Percentiles rank a stretch among this genome's conserved stretches.
These are phyloP conservation scores for Phytophthora citrophthora DNA, from an alignment of 352 stramenopile species.

Conservation along the genomic window DNA sequence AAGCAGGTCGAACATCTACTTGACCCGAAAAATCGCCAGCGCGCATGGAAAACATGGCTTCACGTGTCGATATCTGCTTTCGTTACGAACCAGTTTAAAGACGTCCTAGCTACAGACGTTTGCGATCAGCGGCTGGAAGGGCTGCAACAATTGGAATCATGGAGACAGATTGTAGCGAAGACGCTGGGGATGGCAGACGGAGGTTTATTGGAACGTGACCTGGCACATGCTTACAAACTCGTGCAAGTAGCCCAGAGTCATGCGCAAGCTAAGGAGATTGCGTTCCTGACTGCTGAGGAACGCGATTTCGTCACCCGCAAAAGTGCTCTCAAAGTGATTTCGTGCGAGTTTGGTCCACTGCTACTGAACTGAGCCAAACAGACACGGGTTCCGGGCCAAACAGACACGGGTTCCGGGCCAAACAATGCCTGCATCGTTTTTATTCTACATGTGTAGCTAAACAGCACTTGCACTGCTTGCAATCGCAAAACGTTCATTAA, in stretches of 20 bases:
- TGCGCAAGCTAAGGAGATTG: constrained; percentile 18
- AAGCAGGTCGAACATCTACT: constrained; percentile 46
- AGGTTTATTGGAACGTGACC: constrained; percentile 31
- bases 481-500: no score
- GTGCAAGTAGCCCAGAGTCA: constrained; percentile 57
- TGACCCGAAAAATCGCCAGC: constrained; percentile 25
- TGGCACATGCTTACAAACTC: constrained; percentile 64
- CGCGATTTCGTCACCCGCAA: constrained; percentile 51
- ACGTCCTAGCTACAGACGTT: constrained; percentile 30
- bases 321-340: constrained; percentile 55
- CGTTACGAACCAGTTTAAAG: constrained; percentile 32
- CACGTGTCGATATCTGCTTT: constrained; percentile 43
- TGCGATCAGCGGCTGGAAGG: constrained; percentile 30
- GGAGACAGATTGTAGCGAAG: constrained; percentile 48
- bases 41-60: constrained; percentile 43
- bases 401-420: background rate
- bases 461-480: background rate
- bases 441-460: background rate
- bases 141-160: constrained; percentile 35
- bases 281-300: constrained; percentile 48
- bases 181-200: constrained; percentile 48
- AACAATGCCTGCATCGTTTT: background rate
- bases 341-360: constrained; percentile 33
- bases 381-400: no score
- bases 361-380: constrained; percentile 5